phyloP scores from a whole-genome alignment of 768 basidiomycete genomes.

The Agaricus bisporus region DNA sequence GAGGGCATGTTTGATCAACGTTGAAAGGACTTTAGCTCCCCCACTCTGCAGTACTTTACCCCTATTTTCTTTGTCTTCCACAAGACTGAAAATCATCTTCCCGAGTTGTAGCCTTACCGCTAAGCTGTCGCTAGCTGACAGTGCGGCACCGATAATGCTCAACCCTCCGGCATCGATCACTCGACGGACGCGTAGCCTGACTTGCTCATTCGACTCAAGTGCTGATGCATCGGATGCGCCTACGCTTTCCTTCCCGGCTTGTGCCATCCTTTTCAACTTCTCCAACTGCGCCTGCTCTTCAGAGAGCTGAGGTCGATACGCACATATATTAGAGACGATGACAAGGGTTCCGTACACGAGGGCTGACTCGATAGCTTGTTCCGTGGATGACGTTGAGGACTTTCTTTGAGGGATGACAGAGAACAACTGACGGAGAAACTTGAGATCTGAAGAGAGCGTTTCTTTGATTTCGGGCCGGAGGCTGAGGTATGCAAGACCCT shows the following conservation, averaged over 20 bases:
- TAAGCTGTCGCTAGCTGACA: conserved; percentile 54
- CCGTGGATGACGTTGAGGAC: conserved; percentile 14
- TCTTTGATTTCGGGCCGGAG: conserved; percentile 59
- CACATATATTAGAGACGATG: conserved; percentile 70
- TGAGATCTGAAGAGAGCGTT: conserved; percentile 42
- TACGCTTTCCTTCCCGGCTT: conserved; percentile 25
- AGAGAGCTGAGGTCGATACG: conserved; percentile 62
- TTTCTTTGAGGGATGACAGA: conserved; percentile 50
- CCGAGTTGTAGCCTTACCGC: conserved; percentile 55
- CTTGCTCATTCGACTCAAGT: conserved; percentile 63
- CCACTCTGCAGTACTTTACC: conserved; percentile 74
- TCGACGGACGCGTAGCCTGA: conserved; percentile 51
- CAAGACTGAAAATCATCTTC: conserved; percentile 60
- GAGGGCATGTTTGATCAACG: conserved; percentile 46
- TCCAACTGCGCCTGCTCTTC: conserved; percentile 82
- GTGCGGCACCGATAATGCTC: conserved; percentile 51
- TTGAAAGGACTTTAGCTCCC: conserved; percentile 60
- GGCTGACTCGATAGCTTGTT: conserved; percentile 34
- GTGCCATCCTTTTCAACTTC: conserved; percentile 73
- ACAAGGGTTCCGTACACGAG: conserved; percentile 74
- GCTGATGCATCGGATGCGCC: conserved; percentile 25
- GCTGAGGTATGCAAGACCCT: conserved; percentile 83
- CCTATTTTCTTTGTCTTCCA: conserved; percentile 74
- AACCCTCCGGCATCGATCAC: conserved; percentile 60
- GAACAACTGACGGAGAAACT: conserved; percentile 54